Base-by-base conservation (phyloP, 1,139 yeast species). In the Saccharomyces hybrid region DNA sequence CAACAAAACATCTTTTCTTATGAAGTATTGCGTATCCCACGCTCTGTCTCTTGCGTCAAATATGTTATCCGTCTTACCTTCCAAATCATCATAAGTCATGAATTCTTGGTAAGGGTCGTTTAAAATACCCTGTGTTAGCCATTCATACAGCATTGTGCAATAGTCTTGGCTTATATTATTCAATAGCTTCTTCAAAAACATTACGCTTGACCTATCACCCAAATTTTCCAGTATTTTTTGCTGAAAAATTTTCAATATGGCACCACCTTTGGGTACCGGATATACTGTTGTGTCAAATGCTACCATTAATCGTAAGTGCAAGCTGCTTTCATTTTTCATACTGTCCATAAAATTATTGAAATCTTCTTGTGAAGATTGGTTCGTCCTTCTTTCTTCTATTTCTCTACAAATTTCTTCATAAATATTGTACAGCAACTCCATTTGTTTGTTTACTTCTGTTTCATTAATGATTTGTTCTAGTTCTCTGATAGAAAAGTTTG, bases 101-200 rank as follows among this genome's bases (percentile, higher is more conserved):
- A 95, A 95, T 69, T 95, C 99, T 49, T 84, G 83, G 63, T 82
- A 83, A 0, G 89, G 90, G 63, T 95, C 99, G 58, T 80, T 78
- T 8, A 93, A 76, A 3, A 76, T 75, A 0, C 99, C 99, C 54
- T 78, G 75, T 13, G 79, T 77, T 25, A 93, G 75, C 99, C 99
- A 95, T 29, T 74, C 70, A 60, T 86, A 84, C 19, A 95, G 74
- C 83, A 88, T 86, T 1, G 62, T 62, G 26, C 89, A 75, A 65
- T 89, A 93, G 46, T 83, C 84, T 31, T 62, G 67, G 47, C 95
- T 83, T 0, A 90, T 80, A 13, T 76, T 76, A 49, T 79, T 79
- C 56, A 87, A 79, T 4, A 93, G 63, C 3, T 67, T 63, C 1
- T 73, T 67, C 41, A 88, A 71, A 58, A 88, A 82, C 4, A 73